These are phyloP conservation scores for Paraphoma chrysanthemicola DNA, from an alignment of 2,329 filamentous ascomycete species.

Conservation along the genomic window DNA sequence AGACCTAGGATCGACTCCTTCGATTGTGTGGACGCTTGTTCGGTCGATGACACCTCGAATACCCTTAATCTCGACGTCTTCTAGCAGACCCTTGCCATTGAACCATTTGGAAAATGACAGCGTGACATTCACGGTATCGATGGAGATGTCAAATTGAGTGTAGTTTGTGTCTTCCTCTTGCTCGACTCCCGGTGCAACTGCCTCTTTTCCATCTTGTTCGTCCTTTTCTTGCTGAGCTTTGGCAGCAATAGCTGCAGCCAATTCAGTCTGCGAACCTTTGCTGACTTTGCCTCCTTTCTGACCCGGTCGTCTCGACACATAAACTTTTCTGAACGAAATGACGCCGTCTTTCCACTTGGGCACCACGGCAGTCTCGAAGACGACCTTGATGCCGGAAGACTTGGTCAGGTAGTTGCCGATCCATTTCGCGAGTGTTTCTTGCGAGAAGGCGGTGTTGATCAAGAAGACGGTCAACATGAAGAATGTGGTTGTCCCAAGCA, in stretches of 20 bases:
- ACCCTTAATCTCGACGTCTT: conserved; percentile 92
- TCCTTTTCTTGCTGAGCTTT: conserved; percentile 59
- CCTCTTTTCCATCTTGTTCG: conserved; percentile 42
- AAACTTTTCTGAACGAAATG: conserved; percentile 96
- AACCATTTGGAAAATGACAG: conserved; percentile 99
- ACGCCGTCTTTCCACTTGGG: conserved; percentile 95
- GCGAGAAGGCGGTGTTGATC: conserved; percentile 95
- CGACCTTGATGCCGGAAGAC: conserved; percentile 89
- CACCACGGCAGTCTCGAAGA: conserved; percentile 97
- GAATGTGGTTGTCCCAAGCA: conserved; percentile 97
- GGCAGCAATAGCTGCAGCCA: conserved; percentile 84
- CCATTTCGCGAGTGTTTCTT: conserved; percentile 94
- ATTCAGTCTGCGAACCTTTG: conserved; percentile 86
- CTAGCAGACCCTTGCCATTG: conserved; percentile 90
- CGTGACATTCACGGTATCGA: conserved; percentile 95
- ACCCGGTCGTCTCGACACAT: conserved; percentile 88
- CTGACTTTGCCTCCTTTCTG: conserved; percentile 82
- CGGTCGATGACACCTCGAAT: conserved; percentile 92
- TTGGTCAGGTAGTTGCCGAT: conserved; percentile 94
- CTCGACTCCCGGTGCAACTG: conserved; percentile 48
- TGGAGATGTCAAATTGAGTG: conserved; percentile 94
- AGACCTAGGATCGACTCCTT: conserved; percentile 79
- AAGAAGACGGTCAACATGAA: conserved; percentile 89
- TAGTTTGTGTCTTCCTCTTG: conserved; percentile 91
- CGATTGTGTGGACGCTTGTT: conserved; percentile 77